These are phyloP conservation scores for Colletotrichum sp. DNA, from an alignment of 2,329 filamentous ascomycete genomes.

Conservation along the genomic window DNA sequence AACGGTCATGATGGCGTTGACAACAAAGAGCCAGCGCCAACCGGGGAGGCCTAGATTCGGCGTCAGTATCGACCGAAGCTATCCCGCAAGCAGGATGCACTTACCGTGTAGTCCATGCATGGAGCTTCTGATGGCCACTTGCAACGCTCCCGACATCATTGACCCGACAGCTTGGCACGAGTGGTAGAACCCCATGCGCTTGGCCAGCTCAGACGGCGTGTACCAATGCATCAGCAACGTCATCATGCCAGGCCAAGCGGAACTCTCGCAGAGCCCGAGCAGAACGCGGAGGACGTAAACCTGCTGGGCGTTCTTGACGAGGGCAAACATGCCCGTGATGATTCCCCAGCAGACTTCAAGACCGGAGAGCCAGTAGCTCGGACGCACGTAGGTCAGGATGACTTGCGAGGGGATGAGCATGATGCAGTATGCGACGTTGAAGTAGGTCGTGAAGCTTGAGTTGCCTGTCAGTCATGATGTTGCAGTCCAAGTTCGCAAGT, in stretches of 20 bases:
- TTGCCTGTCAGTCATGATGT: not conserved
- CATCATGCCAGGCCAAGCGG: slow-evolving; percentile 28
- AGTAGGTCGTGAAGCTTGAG: slow-evolving; percentile 24
- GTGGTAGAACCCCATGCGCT: slow-evolving; percentile 54
- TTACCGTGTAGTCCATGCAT: slow-evolving; percentile 17
- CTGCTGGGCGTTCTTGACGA: slow-evolving; percentile 30
- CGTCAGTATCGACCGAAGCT: slow-evolving; percentile 33
- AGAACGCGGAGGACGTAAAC: slow-evolving; percentile 48
- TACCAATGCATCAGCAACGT: slow-evolving; percentile 52
- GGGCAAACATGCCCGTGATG: slow-evolving; percentile 18
- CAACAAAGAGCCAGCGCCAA: slow-evolving; percentile 46
- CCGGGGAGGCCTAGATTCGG: slow-evolving; percentile 41
- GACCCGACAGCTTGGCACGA: slow-evolving; percentile 55
- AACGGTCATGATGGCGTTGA: slow-evolving; percentile 36
- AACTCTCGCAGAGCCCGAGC: slow-evolving; percentile 45
- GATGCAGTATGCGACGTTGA: slow-evolving; percentile 27
- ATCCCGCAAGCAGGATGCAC: not conserved
- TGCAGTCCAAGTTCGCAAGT: not conserved
- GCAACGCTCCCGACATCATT: slow-evolving; percentile 63
- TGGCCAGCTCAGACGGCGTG: slow-evolving; percentile 44
- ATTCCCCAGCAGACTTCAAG: slow-evolving; percentile 30
- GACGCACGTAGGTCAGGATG: slow-evolving; percentile 30
- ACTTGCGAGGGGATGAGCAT: slow-evolving; percentile 33
- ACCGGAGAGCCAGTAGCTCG: slow-evolving; percentile 31
- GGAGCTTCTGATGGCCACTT: slow-evolving; percentile 47